These are phyloP conservation scores for Ophiostoma australiae DNA, from an alignment of 2,329 filamentous ascomycete genomes.

Conservation along the genomic window DNA sequence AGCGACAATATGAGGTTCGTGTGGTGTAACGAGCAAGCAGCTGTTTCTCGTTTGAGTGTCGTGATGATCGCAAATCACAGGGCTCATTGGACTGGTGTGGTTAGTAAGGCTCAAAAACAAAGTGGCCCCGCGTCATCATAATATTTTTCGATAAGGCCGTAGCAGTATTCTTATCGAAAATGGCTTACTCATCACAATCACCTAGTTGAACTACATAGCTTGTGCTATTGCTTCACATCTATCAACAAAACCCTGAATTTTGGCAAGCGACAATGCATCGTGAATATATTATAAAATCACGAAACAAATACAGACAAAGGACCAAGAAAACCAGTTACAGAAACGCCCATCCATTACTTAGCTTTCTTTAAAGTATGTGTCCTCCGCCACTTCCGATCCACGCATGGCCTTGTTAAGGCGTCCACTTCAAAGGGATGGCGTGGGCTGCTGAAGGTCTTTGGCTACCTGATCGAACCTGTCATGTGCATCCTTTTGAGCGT, in stretches of 20 bases:
- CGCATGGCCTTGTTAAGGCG: neutral
- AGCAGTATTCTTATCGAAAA: conserved; percentile 29
- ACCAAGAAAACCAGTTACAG: no score
- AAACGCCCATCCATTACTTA: no score
- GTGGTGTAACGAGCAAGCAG: no score
- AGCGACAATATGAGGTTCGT: neutral
- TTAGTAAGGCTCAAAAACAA: neutral
- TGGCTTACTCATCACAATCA: conserved; percentile 26
- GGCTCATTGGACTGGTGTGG: neutral
- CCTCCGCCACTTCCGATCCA: no score
- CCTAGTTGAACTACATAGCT: neutral
- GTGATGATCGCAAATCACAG: neutral
- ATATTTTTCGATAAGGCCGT: neutral
- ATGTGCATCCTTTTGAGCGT: neutral
- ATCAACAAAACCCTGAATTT: neutral
- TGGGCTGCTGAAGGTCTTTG: neutral
- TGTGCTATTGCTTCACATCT: neutral
- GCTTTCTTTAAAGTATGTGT: no score
- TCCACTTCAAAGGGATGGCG: neutral
- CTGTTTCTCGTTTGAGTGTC: neutral
- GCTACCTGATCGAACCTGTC: neutral
- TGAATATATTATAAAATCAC: no score
- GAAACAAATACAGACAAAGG: no score
- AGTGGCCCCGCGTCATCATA: neutral
- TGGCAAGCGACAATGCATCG: no score